Conservation (phyloP, 306 rosid genomes). For the Morella rubra region DNA sequence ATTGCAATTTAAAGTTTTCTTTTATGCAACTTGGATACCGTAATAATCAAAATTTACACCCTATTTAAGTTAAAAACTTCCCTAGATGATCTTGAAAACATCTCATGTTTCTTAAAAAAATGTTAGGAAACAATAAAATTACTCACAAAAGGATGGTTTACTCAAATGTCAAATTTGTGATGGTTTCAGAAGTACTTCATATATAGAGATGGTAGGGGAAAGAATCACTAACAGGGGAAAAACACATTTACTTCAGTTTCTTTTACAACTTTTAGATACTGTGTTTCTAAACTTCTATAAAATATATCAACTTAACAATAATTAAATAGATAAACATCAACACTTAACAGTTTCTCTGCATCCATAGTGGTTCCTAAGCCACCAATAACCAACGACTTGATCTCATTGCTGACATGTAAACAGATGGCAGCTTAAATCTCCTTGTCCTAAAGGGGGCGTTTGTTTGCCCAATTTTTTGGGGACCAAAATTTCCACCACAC, state of each 20-base stretch:
- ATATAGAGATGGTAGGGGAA: not conserved
- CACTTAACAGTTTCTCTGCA: not conserved
- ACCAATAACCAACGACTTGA: not conserved
- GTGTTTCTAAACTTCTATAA: not conserved
- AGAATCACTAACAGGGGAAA: too few species aligned
- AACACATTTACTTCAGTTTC: too few species aligned
- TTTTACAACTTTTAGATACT: not conserved
- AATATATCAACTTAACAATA: not conserved
- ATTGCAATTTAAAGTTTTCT: not conserved
- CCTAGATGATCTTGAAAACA: not conserved
- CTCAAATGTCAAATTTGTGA: not conserved
- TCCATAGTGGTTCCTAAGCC: not conserved
- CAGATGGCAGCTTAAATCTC: not conserved
- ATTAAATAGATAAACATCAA: not conserved
- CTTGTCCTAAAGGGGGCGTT: too few species aligned
- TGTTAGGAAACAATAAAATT: not conserved
- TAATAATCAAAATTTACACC: not conserved
- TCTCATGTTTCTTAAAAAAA: not conserved
- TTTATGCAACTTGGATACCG: not conserved
- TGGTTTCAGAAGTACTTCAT: not conserved
- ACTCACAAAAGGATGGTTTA: not conserved
- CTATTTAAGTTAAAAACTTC: not conserved
- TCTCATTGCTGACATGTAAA: not conserved
- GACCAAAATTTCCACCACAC: too few species aligned
- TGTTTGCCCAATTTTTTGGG: too few species aligned